Conservation (phyloP, 768 basidiomycete genomes). For the Lepiota subincarnata region DNA sequence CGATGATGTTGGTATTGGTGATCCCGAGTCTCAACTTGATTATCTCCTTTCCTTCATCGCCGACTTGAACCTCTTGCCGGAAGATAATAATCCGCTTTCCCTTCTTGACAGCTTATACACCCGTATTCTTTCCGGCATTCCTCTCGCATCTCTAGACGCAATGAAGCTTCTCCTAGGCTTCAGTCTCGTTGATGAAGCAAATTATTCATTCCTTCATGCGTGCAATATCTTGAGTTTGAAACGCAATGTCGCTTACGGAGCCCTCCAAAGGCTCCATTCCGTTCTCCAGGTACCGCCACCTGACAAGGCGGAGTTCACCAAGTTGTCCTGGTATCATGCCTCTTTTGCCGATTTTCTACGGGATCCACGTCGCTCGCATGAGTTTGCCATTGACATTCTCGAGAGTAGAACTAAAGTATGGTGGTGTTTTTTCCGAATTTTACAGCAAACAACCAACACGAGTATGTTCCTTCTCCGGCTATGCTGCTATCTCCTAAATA, state of each 20-base stretch:
- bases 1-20: background rate
- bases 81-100: background rate
- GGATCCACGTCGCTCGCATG: background rate
- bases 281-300: background rate
- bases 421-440: too few species aligned
- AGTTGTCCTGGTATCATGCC: background rate
- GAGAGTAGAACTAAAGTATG: too few species aligned
- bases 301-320: background rate
- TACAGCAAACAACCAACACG: too few species aligned
- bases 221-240: background rate
- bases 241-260: background rate
- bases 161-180: background rate
- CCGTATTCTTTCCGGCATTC: background rate
- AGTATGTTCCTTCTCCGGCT: too few species aligned
- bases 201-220: background rate
- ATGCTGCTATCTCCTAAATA: too few species aligned
- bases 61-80: background rate
- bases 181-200: background rate
- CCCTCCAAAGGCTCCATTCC: background rate
- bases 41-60: background rate
- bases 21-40: background rate
- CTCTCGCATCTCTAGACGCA: background rate
- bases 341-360: background rate
- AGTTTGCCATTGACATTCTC: background rate
- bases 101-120: background rate